phyloP scores from a whole-genome alignment of 306 rosid species.

The Begonia peltatifolia region DNA sequence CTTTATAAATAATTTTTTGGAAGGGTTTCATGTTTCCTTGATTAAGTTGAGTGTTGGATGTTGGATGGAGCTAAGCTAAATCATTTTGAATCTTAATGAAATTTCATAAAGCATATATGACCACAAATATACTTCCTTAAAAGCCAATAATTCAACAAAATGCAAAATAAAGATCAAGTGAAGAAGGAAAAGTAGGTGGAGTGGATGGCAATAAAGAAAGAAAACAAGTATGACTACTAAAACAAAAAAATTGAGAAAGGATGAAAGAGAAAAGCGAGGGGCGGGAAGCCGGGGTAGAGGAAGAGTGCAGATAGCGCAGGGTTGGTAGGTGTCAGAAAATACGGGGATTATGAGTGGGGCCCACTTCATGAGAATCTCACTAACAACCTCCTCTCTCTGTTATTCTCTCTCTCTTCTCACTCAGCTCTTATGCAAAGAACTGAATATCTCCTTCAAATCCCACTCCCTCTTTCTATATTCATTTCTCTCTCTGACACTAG shows the following conservation, averaged over 20 bases:
- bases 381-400: slow-evolving; percentile 15
- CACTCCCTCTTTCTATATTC: not conserved
- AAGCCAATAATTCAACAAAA: too few relatives aligned
- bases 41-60: too few relatives aligned
- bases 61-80: too few relatives aligned
- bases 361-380: slow-evolving; percentile 15
- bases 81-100: too few relatives aligned
- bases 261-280: not conserved
- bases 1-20: not conserved
- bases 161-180: too few relatives aligned
- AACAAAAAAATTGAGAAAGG: not conserved
- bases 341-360: slow-evolving; percentile 20
- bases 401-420: not conserved
- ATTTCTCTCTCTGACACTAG: not conserved
- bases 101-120: too few relatives aligned
- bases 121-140: too few relatives aligned
- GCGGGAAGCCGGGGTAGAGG: not conserved
- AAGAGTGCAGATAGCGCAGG: slow-evolving; percentile 7
- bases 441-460: not conserved
- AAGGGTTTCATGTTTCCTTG: too few relatives aligned
- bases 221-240: not conserved
- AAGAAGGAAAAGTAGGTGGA: too few relatives aligned
- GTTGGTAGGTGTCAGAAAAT: not conserved
- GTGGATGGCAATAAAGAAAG: too few relatives aligned
- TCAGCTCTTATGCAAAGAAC: not conserved